phyloP scores from a whole-genome alignment of 164 flowering plant genomes.

The Warburgia ugandensis region DNA sequence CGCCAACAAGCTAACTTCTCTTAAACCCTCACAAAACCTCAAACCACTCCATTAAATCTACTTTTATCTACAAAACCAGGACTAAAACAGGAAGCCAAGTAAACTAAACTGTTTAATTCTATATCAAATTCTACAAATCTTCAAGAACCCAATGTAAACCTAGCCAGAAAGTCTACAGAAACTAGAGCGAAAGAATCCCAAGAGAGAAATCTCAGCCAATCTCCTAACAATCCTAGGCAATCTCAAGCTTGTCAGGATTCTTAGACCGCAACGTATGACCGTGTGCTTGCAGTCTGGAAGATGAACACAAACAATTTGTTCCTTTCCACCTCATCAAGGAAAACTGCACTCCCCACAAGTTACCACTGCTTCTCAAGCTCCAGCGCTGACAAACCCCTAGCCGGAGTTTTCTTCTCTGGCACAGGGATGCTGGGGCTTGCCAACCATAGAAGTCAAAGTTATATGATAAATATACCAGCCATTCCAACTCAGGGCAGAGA shows the following conservation, averaged over 20 bases:
- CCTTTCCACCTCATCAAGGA: neutral
- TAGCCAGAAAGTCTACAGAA: too few relatives aligned
- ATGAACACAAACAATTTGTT: neutral
- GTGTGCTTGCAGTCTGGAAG: neutral
- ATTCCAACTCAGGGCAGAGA: neutral
- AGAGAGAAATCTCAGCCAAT: too few relatives aligned
- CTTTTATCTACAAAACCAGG: too few relatives aligned
- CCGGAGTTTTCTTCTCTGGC: slow-evolving; percentile 1
- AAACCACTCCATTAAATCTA: too few relatives aligned
- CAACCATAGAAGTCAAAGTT: neutral
- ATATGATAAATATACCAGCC: neutral
- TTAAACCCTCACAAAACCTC: too few relatives aligned
- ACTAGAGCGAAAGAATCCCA: too few relatives aligned
- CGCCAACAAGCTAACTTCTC: too few relatives aligned
- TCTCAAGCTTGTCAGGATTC: neutral
- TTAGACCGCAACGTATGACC: slow-evolving; percentile 1
- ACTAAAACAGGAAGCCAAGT: too few relatives aligned
- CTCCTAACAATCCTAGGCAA: neutral
- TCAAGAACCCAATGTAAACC: too few relatives aligned
- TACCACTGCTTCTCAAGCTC: neutral
- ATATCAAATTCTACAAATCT: too few relatives aligned
- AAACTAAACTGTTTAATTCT: too few relatives aligned
- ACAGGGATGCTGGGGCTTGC: neutral
- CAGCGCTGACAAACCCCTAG: neutral
- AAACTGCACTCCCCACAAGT: neutral